These are phyloP conservation scores for Nothopassalora personata DNA, from an alignment of 2,329 filamentous ascomycete species.

Conservation along the genomic window DNA sequence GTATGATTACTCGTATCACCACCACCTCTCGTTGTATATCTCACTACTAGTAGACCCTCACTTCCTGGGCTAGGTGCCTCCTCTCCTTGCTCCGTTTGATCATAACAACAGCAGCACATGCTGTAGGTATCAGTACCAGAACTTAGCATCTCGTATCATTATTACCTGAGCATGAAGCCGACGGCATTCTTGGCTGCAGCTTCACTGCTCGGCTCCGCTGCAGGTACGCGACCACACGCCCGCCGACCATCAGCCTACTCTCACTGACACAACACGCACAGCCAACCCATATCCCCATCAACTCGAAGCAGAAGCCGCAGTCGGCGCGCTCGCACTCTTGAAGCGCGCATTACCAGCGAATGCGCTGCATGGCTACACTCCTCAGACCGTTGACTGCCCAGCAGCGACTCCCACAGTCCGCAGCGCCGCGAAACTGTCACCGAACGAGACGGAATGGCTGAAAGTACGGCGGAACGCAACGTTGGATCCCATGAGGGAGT, in stretches of 20 bases:
- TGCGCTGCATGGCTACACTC: conserved; percentile 66
- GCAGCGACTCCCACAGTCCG: conserved; percentile 63
- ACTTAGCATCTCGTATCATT: background rate
- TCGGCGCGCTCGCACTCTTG: conserved; percentile 3
- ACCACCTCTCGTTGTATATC: background rate
- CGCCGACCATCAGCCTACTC: background rate
- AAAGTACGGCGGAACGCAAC: conserved; percentile 65
- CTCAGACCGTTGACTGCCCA: conserved; percentile 64
- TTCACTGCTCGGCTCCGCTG: conserved; percentile 6
- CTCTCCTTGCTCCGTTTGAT: background rate
- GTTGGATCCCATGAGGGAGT: conserved; percentile 65
- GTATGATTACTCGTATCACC: background rate
- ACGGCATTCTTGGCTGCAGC: background rate
- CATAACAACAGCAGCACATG: background rate
- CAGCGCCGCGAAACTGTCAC: conserved; percentile 56
- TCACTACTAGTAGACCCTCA: background rate
- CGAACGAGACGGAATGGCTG: conserved; percentile 70
- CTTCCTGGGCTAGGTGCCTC: background rate
- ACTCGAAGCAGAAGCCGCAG: conserved; percentile 3
- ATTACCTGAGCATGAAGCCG: background rate
- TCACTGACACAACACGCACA: background rate
- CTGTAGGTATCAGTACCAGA: background rate
- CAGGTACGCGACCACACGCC: conserved; percentile 7
- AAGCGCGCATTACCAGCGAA: conserved; percentile 42
- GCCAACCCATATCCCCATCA: conserved; percentile 6